Percentiles rank a stretch among this genome's conserved stretches.
Conservation (phyloP, 1,139 yeast species). For the Lodderomyces orthopsilosis region DNA sequence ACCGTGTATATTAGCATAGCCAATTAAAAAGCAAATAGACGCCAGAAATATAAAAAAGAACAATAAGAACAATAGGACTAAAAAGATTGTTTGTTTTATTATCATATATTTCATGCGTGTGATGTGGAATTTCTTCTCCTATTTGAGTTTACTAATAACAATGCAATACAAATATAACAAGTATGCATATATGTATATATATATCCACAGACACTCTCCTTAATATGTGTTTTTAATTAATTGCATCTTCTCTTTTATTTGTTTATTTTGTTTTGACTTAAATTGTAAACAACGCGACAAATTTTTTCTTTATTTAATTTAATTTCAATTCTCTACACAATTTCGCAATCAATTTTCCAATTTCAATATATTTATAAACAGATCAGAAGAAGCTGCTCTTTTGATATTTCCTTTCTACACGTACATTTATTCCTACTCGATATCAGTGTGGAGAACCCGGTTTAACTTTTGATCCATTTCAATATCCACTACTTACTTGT, state of each 20-base stretch:
- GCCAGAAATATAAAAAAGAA: not conserved
- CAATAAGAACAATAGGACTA: not conserved
- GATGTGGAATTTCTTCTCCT: not conserved
- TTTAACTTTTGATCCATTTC: too few relatives aligned
- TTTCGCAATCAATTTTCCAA: not conserved
- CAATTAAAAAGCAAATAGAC: too few relatives aligned
- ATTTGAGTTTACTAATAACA: not conserved
- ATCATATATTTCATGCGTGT: not conserved
- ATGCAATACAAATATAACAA: not conserved
- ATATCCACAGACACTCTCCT: too few relatives aligned
- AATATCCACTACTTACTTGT: too few relatives aligned
- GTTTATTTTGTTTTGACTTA: not conserved
- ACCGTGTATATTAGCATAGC: too few relatives aligned
- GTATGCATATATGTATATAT: too few relatives aligned
- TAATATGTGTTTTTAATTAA: not conserved
- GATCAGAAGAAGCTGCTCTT: not conserved
- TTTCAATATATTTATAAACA: not conserved
- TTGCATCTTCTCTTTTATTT: not conserved
- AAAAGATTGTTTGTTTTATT: too few relatives aligned
- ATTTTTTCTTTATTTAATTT: not conserved
- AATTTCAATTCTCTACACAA: not conserved
- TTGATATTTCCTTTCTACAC: too few relatives aligned
- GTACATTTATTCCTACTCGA: too few relatives aligned
- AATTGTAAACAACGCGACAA: constrained; percentile 1
- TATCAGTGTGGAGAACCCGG: too few relatives aligned